Percentiles rank a stretch among this genome's conserved stretches.
Conservation (phyloP, 768 basidiomycete genomes). For the Hygrophorus russula region DNA sequence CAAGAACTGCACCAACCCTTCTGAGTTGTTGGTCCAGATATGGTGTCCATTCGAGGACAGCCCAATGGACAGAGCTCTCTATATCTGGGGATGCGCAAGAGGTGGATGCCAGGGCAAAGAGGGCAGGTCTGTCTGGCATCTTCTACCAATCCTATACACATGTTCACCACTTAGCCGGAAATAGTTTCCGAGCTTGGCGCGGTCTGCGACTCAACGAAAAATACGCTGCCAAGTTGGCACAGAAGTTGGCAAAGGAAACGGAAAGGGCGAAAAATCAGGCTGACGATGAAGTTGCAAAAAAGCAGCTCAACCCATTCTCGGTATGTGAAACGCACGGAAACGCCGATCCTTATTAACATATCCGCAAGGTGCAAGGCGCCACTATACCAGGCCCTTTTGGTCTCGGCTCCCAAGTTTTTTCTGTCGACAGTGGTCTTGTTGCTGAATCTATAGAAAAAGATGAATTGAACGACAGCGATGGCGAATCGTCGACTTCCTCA, state of each 20-base stretch:
- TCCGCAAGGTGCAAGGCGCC: neutral
- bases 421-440: conserved; percentile 16
- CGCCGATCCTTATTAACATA: neutral
- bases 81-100: conserved; percentile 75
- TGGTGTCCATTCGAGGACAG: conserved; percentile 88
- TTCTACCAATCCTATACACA: conserved; percentile 1
- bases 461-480: conserved; percentile 22
- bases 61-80: conserved; percentile 74
- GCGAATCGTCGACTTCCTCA: conserved; percentile 21
- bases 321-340: conserved; percentile 24
- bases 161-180: conserved; percentile 9
- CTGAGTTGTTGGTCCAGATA: conserved; percentile 78
- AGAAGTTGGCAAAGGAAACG: conserved; percentile 32
- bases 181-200: conserved; percentile 75
- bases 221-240: conserved; percentile 65
- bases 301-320: conserved; percentile 55
- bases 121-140: conserved; percentile 50
- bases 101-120: conserved; percentile 61
- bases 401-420: neutral
- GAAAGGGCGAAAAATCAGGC: conserved; percentile 28
- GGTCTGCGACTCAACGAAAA: conserved; percentile 59
- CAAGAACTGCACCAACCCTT: conserved; percentile 57
- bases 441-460: neutral
- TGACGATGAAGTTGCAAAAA: conserved; percentile 18
- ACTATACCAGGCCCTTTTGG: neutral